These are phyloP conservation scores for Xylaria sp. DNA, from an alignment of 2,329 filamentous ascomycete genomes.

Conservation along the genomic window DNA sequence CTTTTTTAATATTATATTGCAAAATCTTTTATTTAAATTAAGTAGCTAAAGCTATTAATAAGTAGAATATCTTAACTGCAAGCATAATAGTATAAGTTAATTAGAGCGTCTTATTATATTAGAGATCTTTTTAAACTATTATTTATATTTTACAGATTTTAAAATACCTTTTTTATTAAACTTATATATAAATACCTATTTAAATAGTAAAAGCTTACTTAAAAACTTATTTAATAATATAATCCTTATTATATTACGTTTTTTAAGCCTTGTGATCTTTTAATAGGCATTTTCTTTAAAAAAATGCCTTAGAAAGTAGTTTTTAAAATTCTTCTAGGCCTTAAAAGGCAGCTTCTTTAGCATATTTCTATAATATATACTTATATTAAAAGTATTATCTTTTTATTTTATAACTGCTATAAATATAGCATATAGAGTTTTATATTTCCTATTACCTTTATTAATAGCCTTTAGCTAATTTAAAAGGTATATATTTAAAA, in stretches of 20 bases:
- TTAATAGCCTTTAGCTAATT: not conserved
- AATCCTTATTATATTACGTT: not conserved
- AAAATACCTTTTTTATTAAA: not conserved
- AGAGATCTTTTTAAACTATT: not conserved
- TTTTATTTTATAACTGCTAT: not conserved
- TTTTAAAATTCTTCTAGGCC: not conserved
- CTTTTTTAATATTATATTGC: not conserved
- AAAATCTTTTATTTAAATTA: not conserved
- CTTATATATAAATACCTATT: constrained; percentile 2
- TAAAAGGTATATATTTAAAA: not conserved
- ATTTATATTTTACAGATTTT: not conserved
- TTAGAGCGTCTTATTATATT: not conserved
- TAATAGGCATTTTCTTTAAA: not conserved
- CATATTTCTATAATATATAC: not conserved
- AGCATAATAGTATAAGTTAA: not conserved
- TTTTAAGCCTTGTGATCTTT: not conserved
- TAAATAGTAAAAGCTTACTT: not conserved
- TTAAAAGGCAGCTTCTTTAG: not conserved
- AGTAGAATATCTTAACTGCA: not conserved
- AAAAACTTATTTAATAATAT: not conserved
- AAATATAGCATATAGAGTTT: not conserved
- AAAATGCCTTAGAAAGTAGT: not conserved
- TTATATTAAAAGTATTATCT: too few relatives aligned
- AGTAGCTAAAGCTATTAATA: not conserved
- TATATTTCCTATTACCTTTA: not conserved